Evolutionary conservation across 1,139 yeast species (phyloP).

Genomic region (Kluyveromyces marxianus): DNA sequence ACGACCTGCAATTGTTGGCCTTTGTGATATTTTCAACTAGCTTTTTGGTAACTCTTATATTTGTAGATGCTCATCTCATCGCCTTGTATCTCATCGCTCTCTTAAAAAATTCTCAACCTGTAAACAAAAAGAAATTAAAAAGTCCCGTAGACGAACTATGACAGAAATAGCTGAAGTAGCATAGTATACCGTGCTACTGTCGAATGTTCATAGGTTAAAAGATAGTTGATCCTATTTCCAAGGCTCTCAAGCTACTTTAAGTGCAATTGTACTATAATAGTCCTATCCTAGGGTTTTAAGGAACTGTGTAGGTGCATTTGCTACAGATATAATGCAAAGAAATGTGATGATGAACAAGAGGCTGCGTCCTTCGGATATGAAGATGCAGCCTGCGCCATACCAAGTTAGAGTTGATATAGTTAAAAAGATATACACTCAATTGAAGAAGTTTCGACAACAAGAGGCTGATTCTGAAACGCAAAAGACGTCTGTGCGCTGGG

Average conservation of each 20-base stretch:
- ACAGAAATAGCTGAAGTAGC: not conserved
- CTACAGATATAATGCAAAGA: no score
- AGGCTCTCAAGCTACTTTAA: no score
- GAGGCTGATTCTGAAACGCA: constrained; percentile 11
- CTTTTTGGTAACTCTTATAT: not conserved
- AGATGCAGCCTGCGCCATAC: constrained; percentile 25
- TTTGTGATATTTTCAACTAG: no score
- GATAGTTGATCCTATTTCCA: no score
- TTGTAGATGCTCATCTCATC: constrained; percentile 16
- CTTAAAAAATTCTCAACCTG: not conserved
- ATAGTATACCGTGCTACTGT: no score
- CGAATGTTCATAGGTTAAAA: no score
- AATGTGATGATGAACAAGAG: constrained; percentile 1
- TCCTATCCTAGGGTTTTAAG: no score
- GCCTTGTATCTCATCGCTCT: not conserved
- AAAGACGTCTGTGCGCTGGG: constrained; percentile 23
- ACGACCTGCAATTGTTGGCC: no score
- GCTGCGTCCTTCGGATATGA: constrained; percentile 26
- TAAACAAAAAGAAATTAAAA: not conserved
- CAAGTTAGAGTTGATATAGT: constrained; percentile 27
- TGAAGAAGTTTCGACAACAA: constrained; percentile 15
- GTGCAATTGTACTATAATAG: no score
- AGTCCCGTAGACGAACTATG: not conserved
- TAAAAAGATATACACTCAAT: constrained; percentile 19
- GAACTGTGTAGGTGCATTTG: no score